A percentile compares a stretch with the other conserved stretches of the same genome.
Evolutionary conservation across 2,329 filamentous ascomycete genomes (phyloP).

Genomic region (Fusarium redolens): DNA sequence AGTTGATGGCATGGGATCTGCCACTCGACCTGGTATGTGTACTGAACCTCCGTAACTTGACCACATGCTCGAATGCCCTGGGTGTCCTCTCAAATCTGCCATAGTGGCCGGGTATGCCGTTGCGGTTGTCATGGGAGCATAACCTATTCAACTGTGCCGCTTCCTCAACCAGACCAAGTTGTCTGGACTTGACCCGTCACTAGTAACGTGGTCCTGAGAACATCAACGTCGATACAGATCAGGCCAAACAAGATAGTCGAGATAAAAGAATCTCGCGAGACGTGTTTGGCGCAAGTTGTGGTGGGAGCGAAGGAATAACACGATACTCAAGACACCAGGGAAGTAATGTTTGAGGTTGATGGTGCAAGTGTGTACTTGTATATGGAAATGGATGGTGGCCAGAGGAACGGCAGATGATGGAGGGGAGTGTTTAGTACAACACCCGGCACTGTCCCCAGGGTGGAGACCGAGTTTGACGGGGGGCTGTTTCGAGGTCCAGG

Average conservation of each 20-base stretch:
- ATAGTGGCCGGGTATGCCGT: slow-evolving; percentile 70
- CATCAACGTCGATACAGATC: slow-evolving; percentile 36
- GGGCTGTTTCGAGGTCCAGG: slow-evolving; percentile 53
- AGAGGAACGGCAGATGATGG: slow-evolving; percentile 58
- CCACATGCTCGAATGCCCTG: slow-evolving; percentile 68
- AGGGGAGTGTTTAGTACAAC: slow-evolving; percentile 61
- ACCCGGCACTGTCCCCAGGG: slow-evolving; percentile 61
- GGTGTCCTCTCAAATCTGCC: slow-evolving; percentile 72
- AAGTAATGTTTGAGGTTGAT: slow-evolving; percentile 50
- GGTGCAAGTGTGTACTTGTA: slow-evolving; percentile 60
- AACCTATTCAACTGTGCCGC: slow-evolving; percentile 46
- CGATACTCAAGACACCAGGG: slow-evolving; percentile 32
- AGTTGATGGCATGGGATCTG: slow-evolving; percentile 60
- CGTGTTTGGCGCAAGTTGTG: slow-evolving; percentile 28
- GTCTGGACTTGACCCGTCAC: slow-evolving; percentile 42
- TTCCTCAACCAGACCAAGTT: slow-evolving; percentile 40
- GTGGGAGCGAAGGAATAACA: slow-evolving; percentile 31
- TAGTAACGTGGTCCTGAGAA: slow-evolving; percentile 35
- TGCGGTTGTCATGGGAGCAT: slow-evolving; percentile 71
- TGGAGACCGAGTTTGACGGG: slow-evolving; percentile 52
- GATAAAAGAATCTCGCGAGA: slow-evolving; percentile 19
- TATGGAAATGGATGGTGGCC: slow-evolving; percentile 57
- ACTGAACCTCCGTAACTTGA: slow-evolving; percentile 67
- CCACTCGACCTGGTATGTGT: slow-evolving; percentile 64
- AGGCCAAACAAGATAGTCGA: slow-evolving; percentile 9